Evolutionary conservation across 148 eudicot genomes (phyloP), one percentile per base, ranked within the genome.

Genomic region (Talinum fruticosum): DNA sequence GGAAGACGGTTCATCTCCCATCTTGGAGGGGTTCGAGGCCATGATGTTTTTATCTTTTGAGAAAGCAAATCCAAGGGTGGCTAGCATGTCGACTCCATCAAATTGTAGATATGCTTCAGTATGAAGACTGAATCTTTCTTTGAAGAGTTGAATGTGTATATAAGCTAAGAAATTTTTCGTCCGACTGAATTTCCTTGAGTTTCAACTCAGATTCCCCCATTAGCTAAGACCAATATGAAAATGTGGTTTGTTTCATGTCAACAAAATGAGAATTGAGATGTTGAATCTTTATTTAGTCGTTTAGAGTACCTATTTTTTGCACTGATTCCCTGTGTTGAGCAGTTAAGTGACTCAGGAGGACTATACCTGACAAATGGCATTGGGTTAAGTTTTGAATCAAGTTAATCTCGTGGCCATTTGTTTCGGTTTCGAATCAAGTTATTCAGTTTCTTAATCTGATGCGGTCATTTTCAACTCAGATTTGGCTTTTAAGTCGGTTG

Each of bases 21-120:
- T 61, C 71, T 38, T 75, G 85, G 83, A 77, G 80, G 69, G 80
- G 68, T 41, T 34, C 79, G 72, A 82, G 79, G 79, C 69, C 76
- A 18, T 73, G 77, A 79, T 15, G 26, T 54, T 66, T 65, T 53
- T 23, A 41, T 41, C 54, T 34, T 72, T 51, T 30, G 37, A 24
- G 29, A 38, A 16, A 37, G 65, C 49, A 8, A n/a, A 18, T 14
- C 30, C 45, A 35, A 24, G 54, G 19, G n/a, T 15, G 30, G 12
- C 37, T 28, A 59, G 23, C 4, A 12, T 23, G 29, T 44, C 26
- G 21, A 72, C 29, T 35, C 53, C 7, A 8, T 41, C 32, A 38
- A 24, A 36, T 51, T 69, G 64, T 35, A 44, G 32, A 80, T 23
- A 32, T 44, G 81, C 71, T 29, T 24, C 10, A 35, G 30, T 18